These are phyloP conservation scores for Neofusicoccum cordaticola DNA, from an alignment of 2,329 filamentous ascomycete genomes.

Conservation along the genomic window DNA sequence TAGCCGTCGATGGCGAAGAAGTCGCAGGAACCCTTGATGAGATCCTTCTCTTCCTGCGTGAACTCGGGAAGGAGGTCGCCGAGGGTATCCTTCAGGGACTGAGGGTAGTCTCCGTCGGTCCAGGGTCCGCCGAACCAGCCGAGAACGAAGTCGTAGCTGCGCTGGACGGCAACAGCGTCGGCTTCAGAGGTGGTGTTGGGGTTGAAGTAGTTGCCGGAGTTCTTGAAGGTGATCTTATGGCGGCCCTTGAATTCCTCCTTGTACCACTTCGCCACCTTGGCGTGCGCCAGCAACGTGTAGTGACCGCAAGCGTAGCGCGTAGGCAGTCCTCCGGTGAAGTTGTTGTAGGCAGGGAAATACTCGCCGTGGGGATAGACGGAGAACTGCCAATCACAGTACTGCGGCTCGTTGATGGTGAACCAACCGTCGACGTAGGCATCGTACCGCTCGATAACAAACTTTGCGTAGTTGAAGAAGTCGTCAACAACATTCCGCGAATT, in stretches of 20 bases:
- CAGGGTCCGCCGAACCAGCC: constrained; percentile 50
- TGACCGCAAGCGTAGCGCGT: constrained; percentile 47
- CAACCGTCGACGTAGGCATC: constrained; percentile 40
- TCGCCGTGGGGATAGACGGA: constrained; percentile 43
- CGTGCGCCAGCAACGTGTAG: constrained; percentile 43
- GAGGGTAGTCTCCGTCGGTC: constrained; percentile 45
- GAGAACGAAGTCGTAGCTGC: constrained; percentile 42
- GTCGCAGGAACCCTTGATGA: constrained; percentile 45
- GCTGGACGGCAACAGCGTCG: constrained; percentile 37
- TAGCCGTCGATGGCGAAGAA: constrained; percentile 44
- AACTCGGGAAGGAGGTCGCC: constrained; percentile 39
- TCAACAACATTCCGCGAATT: constrained; percentile 39
- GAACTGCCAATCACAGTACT: constrained; percentile 52
- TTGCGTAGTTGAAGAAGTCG: constrained; percentile 43
- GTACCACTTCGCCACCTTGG: constrained; percentile 45
- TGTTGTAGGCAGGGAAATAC: constrained; percentile 46
- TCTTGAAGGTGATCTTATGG: constrained; percentile 43
- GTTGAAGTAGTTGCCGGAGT: constrained; percentile 42
- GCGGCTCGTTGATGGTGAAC: constrained; percentile 44
- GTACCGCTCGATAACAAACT: constrained; percentile 42
- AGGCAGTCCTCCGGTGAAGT: constrained; percentile 38
- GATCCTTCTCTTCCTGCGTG: constrained; percentile 37
- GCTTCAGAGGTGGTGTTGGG: constrained; percentile 35
- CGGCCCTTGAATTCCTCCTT: constrained; percentile 45
- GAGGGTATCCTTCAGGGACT: constrained; percentile 39